phyloP scores from a whole-genome alignment of 2,329 filamentous ascomycete species.

The Penicillium sp. region DNA sequence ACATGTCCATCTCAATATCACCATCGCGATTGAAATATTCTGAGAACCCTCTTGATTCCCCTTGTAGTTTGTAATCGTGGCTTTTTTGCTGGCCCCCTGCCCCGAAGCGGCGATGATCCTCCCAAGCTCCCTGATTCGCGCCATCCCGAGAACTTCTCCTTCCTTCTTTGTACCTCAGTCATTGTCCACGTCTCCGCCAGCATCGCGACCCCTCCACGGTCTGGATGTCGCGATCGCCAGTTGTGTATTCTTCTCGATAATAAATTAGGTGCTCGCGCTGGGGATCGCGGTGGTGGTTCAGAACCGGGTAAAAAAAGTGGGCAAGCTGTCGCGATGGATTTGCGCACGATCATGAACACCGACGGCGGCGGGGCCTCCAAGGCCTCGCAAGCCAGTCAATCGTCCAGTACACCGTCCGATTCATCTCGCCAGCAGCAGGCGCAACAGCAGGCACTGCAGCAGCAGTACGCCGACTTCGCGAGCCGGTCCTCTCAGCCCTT shows the following conservation, averaged over 20 bases:
- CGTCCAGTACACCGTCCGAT: conserved; percentile 36
- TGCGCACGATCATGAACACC: conserved; percentile 57
- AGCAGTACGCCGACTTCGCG: conserved; percentile 34
- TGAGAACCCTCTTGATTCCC: background rate
- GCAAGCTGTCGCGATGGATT: conserved; percentile 50
- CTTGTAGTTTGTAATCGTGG: background rate
- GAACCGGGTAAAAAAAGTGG: conserved; percentile 13
- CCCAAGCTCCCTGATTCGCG: conserved; percentile 28
- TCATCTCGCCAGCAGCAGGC: conserved; percentile 30
- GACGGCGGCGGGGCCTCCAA: conserved; percentile 43
- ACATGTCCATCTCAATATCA: background rate
- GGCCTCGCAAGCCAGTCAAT: conserved; percentile 35
- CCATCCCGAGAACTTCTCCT: conserved; percentile 31
- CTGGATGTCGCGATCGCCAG: conserved; percentile 28
- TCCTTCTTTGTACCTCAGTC: conserved; percentile 26
- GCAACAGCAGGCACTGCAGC: conserved; percentile 23
- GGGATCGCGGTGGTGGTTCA: conserved; percentile 26
- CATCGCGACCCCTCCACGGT: conserved; percentile 8
- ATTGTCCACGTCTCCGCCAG: conserved; percentile 17
- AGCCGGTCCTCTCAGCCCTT: conserved; percentile 46
- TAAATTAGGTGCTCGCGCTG: conserved; percentile 20
- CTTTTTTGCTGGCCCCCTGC: conserved; percentile 17
- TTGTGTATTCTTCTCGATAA: conserved; percentile 23
- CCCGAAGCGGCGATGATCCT: conserved; percentile 33
- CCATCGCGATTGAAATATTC: background rate